These are phyloP conservation scores for Rubus parviflorus DNA, from an alignment of 306 rosid species.

Conservation along the genomic window DNA sequence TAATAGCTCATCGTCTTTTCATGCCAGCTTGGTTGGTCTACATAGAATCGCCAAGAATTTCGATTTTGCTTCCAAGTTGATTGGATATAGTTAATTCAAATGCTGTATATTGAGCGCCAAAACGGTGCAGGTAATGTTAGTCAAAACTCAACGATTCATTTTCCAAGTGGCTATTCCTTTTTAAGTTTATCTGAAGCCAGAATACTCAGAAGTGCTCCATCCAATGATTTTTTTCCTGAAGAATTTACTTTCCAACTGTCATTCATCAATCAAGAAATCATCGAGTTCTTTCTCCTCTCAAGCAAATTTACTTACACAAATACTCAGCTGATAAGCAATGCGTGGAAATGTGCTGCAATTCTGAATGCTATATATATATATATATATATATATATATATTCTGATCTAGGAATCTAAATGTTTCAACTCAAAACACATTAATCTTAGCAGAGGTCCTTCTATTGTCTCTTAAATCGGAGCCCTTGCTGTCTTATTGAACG, in stretches of 20 bases:
- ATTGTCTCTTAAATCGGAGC: background rate
- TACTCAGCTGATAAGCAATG: background rate
- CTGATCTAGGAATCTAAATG: slow-evolving; percentile 2
- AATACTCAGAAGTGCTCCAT: background rate
- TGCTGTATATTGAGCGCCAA: background rate
- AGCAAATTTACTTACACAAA: background rate
- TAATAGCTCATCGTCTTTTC: too few species aligned
- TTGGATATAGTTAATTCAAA: background rate
- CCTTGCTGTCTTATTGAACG: slow-evolving; percentile 15
- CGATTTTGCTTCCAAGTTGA: too few species aligned
- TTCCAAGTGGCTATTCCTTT: background rate
- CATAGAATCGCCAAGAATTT: too few species aligned
- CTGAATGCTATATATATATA: background rate
- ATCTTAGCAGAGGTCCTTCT: background rate
- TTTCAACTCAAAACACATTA: slow-evolving; percentile 3
- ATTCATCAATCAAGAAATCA: background rate
- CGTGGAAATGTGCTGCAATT: background rate
- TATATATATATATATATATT: background rate
- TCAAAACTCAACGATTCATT: background rate
- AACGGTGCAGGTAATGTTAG: background rate
- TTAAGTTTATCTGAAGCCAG: background rate
- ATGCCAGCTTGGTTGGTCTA: too few species aligned
- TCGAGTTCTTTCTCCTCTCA: background rate
- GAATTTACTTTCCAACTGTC: background rate
- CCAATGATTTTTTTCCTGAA: background rate